Conservation (phyloP, 2,329 filamentous ascomycete genomes). For the Fusarium floridanum region DNA sequence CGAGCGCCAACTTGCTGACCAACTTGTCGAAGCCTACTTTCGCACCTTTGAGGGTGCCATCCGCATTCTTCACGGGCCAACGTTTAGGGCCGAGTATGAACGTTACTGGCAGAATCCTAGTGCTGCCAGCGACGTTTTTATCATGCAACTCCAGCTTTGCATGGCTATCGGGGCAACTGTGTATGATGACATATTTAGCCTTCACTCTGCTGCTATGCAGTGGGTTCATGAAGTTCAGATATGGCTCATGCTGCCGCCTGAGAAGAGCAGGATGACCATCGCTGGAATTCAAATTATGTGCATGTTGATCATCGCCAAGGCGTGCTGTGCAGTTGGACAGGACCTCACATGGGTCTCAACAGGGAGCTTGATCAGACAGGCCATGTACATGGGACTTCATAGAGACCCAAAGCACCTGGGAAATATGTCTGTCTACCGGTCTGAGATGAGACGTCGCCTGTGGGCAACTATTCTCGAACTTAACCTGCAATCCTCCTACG, state of each 20-base stretch:
- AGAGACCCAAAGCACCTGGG: conserved; percentile 66
- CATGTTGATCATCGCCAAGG: conserved; percentile 63
- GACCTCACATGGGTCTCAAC: conserved; percentile 67
- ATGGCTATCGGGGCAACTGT: conserved; percentile 65
- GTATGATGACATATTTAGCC: conserved; percentile 59
- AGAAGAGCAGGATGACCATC: conserved; percentile 64
- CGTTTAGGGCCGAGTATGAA: conserved; percentile 67
- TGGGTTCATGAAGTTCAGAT: conserved; percentile 67
- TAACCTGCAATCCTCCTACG: conserved; percentile 63
- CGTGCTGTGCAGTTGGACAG: conserved; percentile 60
- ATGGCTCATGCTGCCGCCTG: conserved; percentile 61
- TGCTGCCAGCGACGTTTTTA: conserved; percentile 57
- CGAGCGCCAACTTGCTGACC: conserved; percentile 58
- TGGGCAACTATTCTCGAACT: conserved; percentile 70
- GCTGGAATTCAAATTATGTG: conserved; percentile 65
- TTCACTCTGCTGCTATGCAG: conserved; percentile 58
- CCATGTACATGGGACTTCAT: conserved; percentile 70
- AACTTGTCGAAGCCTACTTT: conserved; percentile 66
- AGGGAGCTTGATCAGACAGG: conserved; percentile 64
- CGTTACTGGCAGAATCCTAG: conserved; percentile 61
- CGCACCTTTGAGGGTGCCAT: conserved; percentile 68
- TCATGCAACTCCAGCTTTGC: conserved; percentile 66
- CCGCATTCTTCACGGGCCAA: conserved; percentile 69
- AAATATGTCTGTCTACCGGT: conserved; percentile 60
- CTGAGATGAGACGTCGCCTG: conserved; percentile 67